These are phyloP conservation scores for Populus nigra DNA, from an alignment of 345 rosid species.

Conservation along the genomic window DNA sequence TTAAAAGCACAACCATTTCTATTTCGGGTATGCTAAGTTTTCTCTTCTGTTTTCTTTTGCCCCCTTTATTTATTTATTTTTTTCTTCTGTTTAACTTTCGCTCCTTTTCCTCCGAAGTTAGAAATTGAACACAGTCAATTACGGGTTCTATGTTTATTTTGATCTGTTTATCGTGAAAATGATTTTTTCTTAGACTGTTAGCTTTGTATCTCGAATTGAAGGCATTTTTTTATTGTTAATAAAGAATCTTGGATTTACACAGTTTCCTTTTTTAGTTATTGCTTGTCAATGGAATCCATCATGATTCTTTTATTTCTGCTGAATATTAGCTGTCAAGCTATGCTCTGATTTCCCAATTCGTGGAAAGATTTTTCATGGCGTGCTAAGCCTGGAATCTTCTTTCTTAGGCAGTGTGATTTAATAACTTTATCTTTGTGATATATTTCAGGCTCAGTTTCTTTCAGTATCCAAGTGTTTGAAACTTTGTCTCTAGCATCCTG, in stretches of 20 bases:
- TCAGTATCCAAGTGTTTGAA: slow-evolving; percentile 7
- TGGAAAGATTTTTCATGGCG: no score
- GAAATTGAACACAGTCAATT: background rate
- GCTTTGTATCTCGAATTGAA: no score
- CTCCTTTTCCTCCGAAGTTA: background rate
- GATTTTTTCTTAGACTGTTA: no score
- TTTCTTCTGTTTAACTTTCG: background rate
- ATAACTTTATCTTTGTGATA: background rate
- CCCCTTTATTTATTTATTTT: background rate
- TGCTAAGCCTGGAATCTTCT: no score
- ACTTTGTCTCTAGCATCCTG: background rate
- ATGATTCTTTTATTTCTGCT: no score
- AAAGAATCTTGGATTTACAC: no score
- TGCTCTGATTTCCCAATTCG: no score
- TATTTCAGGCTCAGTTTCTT: background rate
- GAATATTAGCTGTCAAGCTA: no score
- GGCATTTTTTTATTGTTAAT: no score
- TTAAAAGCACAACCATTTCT: background rate
- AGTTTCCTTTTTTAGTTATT: no score
- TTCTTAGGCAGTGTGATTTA: background rate
- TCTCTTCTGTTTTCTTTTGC: background rate
- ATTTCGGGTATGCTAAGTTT: background rate
- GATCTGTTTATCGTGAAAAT: no score
- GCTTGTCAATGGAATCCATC: no score
- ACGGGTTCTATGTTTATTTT: background rate